Base-by-base conservation (phyloP, 129 eudicot genomes). In the Escallonia rubra region DNA sequence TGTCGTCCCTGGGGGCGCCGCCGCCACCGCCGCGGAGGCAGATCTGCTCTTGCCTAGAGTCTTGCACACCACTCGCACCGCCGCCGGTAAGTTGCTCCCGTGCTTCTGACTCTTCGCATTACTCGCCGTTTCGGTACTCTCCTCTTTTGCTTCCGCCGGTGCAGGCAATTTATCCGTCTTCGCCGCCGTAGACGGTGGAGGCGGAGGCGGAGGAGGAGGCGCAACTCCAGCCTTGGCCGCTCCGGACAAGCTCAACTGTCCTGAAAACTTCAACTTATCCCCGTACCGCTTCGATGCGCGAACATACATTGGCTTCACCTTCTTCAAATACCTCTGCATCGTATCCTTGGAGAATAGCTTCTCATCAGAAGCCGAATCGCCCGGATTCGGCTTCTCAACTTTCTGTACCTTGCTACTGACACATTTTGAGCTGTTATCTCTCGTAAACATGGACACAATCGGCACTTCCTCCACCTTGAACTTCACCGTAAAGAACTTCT, bases 231-330 rank as follows among this genome's bases (percentile, higher is more conserved):
- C 65, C 61, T 82, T 78, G 2, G 76, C 44, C 4, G 50, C 75
- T 50, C 79, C 68, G 2, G 64, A 52, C 50, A 63, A 47, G 71
- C 63, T 69, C 38, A 79, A 12, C 13, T 69, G 80, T 4, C 90
- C 95, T 13, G 90, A 55, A 52, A 84, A 77, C 75, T 80, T 78
- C 59, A 83, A 50, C 51, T 86, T 83, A 60, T 81, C 95, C 2
- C 84, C 81, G 80, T 92, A 83, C 16, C 84, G 67, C 68, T 91
- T 88, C 38, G 96, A 89, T 45, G 84, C 96, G 5, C 91, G 95
- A 67, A 93, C 60, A 62, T 93, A 86, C 15, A 89, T 67, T 10
- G 96, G 99, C 78, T 93, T 93, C 52, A 93, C 92, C 78, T 82
- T 82, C 43, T 83, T 80, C 68, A 93, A 63, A 54, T 93, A 93